phyloP scores from a whole-genome alignment of 805 yeast genomes.

The Ogataea glucozyma region DNA sequence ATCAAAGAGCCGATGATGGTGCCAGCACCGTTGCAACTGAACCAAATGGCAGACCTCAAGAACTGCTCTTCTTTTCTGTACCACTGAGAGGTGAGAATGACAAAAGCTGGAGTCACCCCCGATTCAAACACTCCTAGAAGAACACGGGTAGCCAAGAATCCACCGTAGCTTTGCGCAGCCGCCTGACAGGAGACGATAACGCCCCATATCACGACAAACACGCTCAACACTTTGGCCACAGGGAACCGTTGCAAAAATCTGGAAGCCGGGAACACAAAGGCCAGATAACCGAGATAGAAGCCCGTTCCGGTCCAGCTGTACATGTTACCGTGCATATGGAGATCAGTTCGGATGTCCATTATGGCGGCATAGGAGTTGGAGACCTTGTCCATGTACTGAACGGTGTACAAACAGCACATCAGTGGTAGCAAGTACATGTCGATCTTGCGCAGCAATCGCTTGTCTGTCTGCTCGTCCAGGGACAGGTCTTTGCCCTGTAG shows the following conservation, averaged over 20 bases:
- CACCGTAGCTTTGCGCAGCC: constrained; percentile 42
- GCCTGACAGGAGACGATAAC: constrained; percentile 44
- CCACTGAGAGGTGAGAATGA: constrained; percentile 54
- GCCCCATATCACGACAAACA: constrained; percentile 43
- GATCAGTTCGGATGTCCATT: constrained; percentile 48
- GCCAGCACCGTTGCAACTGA: constrained; percentile 41
- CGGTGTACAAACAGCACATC: constrained; percentile 21
- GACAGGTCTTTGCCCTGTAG: constrained; percentile 12
- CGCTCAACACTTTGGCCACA: constrained; percentile 38
- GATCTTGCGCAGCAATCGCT: constrained; percentile 19
- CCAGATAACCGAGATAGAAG: constrained; percentile 51
- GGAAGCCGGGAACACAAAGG: constrained; percentile 43
- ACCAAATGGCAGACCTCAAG: constrained; percentile 44
- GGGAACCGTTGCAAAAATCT: constrained; percentile 45
- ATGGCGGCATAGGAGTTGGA: constrained; percentile 34
- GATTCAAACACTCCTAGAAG: constrained; percentile 53
- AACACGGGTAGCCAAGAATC: constrained; percentile 46
- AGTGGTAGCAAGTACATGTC: constrained; percentile 25
- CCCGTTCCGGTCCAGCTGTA: constrained; percentile 52
- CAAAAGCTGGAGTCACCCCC: constrained; percentile 56
- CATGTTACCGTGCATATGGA: constrained; percentile 45
- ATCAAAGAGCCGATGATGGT: constrained; percentile 44
- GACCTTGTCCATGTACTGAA: constrained; percentile 27
- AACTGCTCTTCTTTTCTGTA: constrained; percentile 46
- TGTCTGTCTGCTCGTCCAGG: constrained; percentile 17